phyloP scores from a whole-genome alignment of 306 rosid genomes.

The Casuarina glauca region DNA sequence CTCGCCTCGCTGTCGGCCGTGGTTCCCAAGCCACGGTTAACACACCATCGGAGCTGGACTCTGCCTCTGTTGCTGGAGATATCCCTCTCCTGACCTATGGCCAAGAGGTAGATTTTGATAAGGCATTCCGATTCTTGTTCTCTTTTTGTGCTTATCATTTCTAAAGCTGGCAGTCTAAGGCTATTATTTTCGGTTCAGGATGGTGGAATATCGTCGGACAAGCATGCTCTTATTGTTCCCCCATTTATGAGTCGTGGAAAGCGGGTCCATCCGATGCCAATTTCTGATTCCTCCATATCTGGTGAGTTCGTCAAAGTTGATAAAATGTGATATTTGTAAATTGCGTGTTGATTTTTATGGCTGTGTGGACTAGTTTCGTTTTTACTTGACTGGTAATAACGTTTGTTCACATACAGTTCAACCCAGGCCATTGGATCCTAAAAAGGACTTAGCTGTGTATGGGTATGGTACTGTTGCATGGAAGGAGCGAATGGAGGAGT shows the following conservation, averaged over 20 bases:
- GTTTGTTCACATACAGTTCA: constrained; percentile 51
- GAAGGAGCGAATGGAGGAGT: constrained; percentile 91
- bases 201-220: constrained; percentile 77
- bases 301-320: constrained; percentile 36
- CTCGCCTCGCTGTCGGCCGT: constrained; percentile 58
- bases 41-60: constrained; percentile 56
- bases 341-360: constrained; percentile 5
- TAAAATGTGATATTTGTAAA: not conserved
- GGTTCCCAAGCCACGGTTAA: constrained; percentile 46
- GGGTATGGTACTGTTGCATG: constrained; percentile 93
- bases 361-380: constrained; percentile 1
- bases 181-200: constrained; percentile 44
- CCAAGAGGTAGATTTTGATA: constrained; percentile 56
- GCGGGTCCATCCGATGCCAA: constrained; percentile 69
- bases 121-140: constrained; percentile 16
- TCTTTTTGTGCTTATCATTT: constrained; percentile 14
- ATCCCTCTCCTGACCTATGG: constrained; percentile 75
- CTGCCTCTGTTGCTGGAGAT: constrained; percentile 56
- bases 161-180: constrained; percentile 21
- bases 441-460: constrained; percentile 74
- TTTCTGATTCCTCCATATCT: constrained; percentile 50
- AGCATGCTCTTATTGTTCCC: constrained; percentile 83
- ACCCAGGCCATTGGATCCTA: constrained; percentile 90
- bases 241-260: constrained; percentile 69
- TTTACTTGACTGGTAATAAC: constrained; percentile 12